phyloP scores from a whole-genome alignment of 164 flowering plant species.

The Berberis vulgaris region DNA sequence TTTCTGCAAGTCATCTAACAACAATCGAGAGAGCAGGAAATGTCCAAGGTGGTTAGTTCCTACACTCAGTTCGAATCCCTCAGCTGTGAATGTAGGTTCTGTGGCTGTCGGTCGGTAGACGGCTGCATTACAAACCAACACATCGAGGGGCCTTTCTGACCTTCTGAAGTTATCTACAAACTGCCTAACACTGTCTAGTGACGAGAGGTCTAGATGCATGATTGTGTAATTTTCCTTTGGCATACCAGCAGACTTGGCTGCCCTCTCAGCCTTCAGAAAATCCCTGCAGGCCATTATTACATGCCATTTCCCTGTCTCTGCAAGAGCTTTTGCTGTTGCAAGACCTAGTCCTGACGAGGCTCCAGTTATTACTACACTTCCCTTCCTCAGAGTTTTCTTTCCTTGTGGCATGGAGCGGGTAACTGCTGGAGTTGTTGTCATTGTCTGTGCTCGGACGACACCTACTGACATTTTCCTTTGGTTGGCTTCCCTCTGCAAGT shows the following conservation, averaged over 20 bases:
- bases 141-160: slow-evolving; percentile 75
- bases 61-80: slow-evolving; percentile 91
- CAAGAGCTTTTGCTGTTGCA: slow-evolving; percentile 84
- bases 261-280: slow-evolving; percentile 90
- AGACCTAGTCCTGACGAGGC: slow-evolving; percentile 96
- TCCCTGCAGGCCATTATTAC: slow-evolving; percentile 94
- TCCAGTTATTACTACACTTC: slow-evolving; percentile 75
- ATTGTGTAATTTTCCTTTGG: slow-evolving; percentile 68
- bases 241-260: slow-evolving; percentile 86
- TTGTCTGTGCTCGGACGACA: slow-evolving; percentile 49
- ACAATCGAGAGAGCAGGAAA: slow-evolving; percentile 71
- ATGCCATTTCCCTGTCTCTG: slow-evolving; percentile 92
- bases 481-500: slow-evolving; percentile 36
- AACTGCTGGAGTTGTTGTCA: slow-evolving; percentile 50
- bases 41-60: slow-evolving; percentile 98
- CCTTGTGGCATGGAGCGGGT: slow-evolving; percentile 35
- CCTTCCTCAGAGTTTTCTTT: slow-evolving; percentile 83
- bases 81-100: slow-evolving; percentile 85
- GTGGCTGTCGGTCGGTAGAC: slow-evolving; percentile 88
- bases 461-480: slow-evolving; percentile 27
- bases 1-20: slow-evolving; percentile 69
- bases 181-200: slow-evolving; percentile 95
- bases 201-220: slow-evolving; percentile 92
- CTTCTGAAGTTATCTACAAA: slow-evolving; percentile 72
- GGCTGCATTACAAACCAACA: slow-evolving; percentile 97